Evolutionary conservation across 1,284 basidiomycete genomes (phyloP).

Genomic region (Mycosarcoma mackinlayi): DNA sequence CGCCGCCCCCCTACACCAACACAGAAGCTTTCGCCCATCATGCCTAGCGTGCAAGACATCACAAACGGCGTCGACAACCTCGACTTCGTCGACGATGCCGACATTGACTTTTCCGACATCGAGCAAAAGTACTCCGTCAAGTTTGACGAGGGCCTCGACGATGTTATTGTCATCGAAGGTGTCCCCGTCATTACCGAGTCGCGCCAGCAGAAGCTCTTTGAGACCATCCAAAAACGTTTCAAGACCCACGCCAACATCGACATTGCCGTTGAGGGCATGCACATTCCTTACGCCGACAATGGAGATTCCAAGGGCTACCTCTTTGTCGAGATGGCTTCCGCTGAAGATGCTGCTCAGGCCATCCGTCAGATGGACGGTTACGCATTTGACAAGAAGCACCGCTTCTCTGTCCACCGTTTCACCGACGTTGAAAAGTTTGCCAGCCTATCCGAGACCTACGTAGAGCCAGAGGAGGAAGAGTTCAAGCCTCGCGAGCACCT

Average conservation of each 20-base stretch:
- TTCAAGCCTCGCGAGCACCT: conserved; percentile 93
- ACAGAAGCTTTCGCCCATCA: conserved; percentile 9
- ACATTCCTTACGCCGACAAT: conserved; percentile 68
- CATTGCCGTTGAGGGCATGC: conserved; percentile 65
- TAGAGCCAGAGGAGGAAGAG: conserved; percentile 81
- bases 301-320: conserved; percentile 74
- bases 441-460: conserved; percentile 83
- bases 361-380: conserved; percentile 83
- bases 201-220: conserved; percentile 68
- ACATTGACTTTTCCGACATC: conserved; percentile 92
- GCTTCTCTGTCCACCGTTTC: conserved; percentile 89
- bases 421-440: conserved; percentile 89
- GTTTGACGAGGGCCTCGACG: conserved; percentile 69
- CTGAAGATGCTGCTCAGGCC: conserved; percentile 84
- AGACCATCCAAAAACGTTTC: conserved; percentile 69
- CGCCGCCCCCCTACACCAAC: not conserved
- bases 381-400: conserved; percentile 91
- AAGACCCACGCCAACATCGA: conserved; percentile 67
- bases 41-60: conserved; percentile 49
- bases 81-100: conserved; percentile 70
- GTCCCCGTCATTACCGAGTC: conserved; percentile 69
- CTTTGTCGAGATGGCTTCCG: conserved; percentile 86
- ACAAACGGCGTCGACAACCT: conserved; percentile 56
- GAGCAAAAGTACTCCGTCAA: conserved; percentile 79
- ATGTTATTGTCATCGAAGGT: conserved; percentile 70